Percentiles rank a stretch among this genome's conserved stretches.
phyloP scores from a whole-genome alignment of 495 filamentous ascomycete genomes.

The Lichina pygmaea region DNA sequence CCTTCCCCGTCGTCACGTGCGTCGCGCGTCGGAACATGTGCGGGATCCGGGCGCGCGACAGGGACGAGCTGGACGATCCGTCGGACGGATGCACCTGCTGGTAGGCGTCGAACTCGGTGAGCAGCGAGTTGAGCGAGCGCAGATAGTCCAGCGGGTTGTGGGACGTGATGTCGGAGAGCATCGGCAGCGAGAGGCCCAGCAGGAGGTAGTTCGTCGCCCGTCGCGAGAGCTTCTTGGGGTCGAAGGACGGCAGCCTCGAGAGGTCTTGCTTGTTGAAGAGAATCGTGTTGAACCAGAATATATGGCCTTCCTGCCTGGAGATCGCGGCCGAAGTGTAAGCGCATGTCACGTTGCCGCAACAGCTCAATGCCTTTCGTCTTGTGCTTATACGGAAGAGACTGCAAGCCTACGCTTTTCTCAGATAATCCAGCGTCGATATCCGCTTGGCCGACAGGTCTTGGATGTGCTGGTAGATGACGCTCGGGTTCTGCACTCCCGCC shows the following conservation, averaged over 20 bases:
- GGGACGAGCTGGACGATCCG: conserved; percentile 31
- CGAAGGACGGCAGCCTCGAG: conserved; percentile 39
- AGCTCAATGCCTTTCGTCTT: too few relatives aligned
- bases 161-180: conserved; percentile 63
- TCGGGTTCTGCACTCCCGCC: conserved; percentile 14
- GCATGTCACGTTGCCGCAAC: neutral
- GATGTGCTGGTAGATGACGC: conserved; percentile 53
- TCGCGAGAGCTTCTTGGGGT: conserved; percentile 15
- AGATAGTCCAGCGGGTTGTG: conserved; percentile 60
- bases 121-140: conserved; percentile 57
- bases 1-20: conserved; percentile 29
- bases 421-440: conserved; percentile 85
- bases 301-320: conserved; percentile 58
- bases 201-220: conserved; percentile 72
- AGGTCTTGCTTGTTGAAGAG: conserved; percentile 71
- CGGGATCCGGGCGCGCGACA: conserved; percentile 52
- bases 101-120: conserved; percentile 80
- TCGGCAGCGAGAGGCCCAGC: conserved; percentile 72
- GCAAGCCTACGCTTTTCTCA: conserved; percentile 57
- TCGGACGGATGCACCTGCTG: conserved; percentile 61
- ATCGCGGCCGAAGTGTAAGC: neutral
- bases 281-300: conserved; percentile 95
- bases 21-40: conserved; percentile 67
- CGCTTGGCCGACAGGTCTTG: conserved; percentile 74
- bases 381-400: too few relatives aligned